These are phyloP conservation scores for Acidiella bohemica DNA, from an alignment of 495 filamentous ascomycete species.

Conservation along the genomic window DNA sequence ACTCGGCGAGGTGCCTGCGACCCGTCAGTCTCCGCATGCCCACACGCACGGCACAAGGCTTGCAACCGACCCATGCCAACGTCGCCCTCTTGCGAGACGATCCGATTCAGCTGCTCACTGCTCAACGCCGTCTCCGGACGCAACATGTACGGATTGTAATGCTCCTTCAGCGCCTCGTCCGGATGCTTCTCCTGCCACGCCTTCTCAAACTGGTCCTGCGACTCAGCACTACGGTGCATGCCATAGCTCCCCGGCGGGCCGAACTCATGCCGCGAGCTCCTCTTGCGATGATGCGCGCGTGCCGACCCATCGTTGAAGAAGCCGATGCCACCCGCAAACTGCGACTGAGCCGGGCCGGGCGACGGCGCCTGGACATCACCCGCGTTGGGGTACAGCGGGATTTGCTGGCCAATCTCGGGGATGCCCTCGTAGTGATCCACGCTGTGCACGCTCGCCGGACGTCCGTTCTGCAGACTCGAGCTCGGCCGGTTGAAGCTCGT, in stretches of 20 bases:
- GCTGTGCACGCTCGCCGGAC: slow-evolving; percentile 29
- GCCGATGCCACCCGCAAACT: slow-evolving; percentile 41
- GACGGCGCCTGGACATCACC: slow-evolving; percentile 96
- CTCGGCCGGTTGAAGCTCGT: slow-evolving; percentile 32
- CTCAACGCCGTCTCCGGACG: slow-evolving; percentile 76
- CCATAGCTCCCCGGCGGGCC: slow-evolving; percentile 69
- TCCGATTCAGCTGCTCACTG: slow-evolving; percentile 80
- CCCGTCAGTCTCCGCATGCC: slow-evolving; percentile 2
- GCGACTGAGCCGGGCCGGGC: slow-evolving; percentile 50
- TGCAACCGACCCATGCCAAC: slow-evolving; percentile 44
- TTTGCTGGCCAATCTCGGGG: slow-evolving; percentile 75
- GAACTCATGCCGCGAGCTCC: slow-evolving; percentile 45
- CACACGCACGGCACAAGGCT: too few relatives aligned
- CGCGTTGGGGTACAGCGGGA: slow-evolving; percentile 87
- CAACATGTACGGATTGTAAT: slow-evolving; percentile 51
- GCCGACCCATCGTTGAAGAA: slow-evolving; percentile 37
- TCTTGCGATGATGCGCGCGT: slow-evolving; percentile 50
- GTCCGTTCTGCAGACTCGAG: slow-evolving; percentile 40
- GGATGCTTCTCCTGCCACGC: slow-evolving; percentile 86
- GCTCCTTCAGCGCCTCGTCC: slow-evolving; percentile 60
- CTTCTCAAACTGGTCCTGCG: slow-evolving; percentile 63
- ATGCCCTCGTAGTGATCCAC: slow-evolving; percentile 47
- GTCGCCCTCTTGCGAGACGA: slow-evolving; percentile 59
- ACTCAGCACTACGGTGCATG: slow-evolving; percentile 59
- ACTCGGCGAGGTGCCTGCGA: slow-evolving; percentile 25